Evolutionary conservation across 352 stramenopile genomes (phyloP).

Genomic region (Phytophthora pisi): DNA sequence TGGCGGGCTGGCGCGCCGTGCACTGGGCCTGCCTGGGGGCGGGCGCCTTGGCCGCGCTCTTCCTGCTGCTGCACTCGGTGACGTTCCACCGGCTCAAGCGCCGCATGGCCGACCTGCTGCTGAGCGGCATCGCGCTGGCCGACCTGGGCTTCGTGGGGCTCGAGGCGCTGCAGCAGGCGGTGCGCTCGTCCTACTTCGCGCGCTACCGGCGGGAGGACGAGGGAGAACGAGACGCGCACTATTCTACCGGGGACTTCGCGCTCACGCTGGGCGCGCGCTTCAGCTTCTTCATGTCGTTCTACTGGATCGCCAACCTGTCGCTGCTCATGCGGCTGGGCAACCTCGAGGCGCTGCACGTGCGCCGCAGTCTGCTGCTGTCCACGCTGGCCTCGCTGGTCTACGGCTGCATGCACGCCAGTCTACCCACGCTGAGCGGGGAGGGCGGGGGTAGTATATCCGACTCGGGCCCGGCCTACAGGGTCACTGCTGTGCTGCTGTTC

Average conservation of each 20-base stretch:
- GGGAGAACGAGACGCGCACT: not conserved
- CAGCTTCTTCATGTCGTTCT: slow-evolving; percentile 80
- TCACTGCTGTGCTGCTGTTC: slow-evolving; percentile 53
- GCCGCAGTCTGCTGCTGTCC: slow-evolving; percentile 55
- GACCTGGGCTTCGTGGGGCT: slow-evolving; percentile 58
- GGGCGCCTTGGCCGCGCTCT: slow-evolving; percentile 48
- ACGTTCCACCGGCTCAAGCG: slow-evolving; percentile 69
- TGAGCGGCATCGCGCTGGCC: slow-evolving; percentile 67
- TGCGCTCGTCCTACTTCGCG: slow-evolving; percentile 51
- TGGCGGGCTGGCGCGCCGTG: slow-evolving; percentile 48
- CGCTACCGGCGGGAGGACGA: slow-evolving; percentile 32
- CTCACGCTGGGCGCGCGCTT: slow-evolving; percentile 58
- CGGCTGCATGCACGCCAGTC: slow-evolving; percentile 54
- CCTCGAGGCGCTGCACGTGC: slow-evolving; percentile 57
- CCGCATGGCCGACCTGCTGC: slow-evolving; percentile 68
- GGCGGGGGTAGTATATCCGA: not conserved
- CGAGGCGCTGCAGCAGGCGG: slow-evolving; percentile 55
- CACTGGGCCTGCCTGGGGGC: slow-evolving; percentile 56
- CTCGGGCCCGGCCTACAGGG: slow-evolving; percentile 38
- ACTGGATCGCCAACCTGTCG: slow-evolving; percentile 74
- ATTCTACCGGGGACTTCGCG: slow-evolving; percentile 25
- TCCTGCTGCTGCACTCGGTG: slow-evolving; percentile 64
- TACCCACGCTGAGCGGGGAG: slow-evolving; percentile 30
- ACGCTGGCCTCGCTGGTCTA: slow-evolving; percentile 54
- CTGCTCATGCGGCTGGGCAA: slow-evolving; percentile 69